phyloP scores from a whole-genome alignment of 1,284 basidiomycete species.

The Boletus sp. region DNA sequence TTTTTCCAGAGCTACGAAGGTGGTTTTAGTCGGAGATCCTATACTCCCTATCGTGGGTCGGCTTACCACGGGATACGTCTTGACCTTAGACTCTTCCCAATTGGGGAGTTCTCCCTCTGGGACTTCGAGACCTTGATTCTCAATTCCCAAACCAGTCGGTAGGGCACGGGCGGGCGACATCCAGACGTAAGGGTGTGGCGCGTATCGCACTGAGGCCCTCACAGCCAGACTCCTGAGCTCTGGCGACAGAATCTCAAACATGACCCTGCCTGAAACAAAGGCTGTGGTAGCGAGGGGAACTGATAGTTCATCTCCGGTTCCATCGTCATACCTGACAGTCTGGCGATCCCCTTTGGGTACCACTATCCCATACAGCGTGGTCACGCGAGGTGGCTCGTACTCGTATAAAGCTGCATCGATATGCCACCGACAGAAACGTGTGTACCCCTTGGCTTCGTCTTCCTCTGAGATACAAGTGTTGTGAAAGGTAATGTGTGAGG shows the following conservation, averaged over 20 bases:
- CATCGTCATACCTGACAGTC: constrained; percentile 82
- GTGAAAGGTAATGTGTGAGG: constrained; percentile 89
- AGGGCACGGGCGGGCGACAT: constrained; percentile 69
- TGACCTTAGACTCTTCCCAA: constrained; percentile 46
- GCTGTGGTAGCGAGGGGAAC: constrained; percentile 90
- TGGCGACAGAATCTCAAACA: constrained; percentile 81
- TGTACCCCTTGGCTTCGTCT: constrained; percentile 75
- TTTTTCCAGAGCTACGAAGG: constrained; percentile 75
- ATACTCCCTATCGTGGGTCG: not conserved
- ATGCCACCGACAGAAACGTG: constrained; percentile 92
- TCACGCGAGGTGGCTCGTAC: constrained; percentile 83
- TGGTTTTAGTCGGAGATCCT: not conserved
- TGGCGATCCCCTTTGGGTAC: constrained; percentile 70
- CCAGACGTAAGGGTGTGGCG: constrained; percentile 77
- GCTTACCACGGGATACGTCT: not conserved
- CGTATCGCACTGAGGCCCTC: constrained; percentile 64
- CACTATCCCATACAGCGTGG: constrained; percentile 81
- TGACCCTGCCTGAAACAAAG: constrained; percentile 79
- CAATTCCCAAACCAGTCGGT: constrained; percentile 73
- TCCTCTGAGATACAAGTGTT: constrained; percentile 77
- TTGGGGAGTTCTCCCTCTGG: constrained; percentile 58
- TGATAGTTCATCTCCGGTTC: constrained; percentile 78
- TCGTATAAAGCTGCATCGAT: constrained; percentile 94
- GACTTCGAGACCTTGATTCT: constrained; percentile 67
- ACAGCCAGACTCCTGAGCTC: constrained; percentile 85